These are phyloP conservation scores for Neonectria sp. DNA, from an alignment of 2,329 filamentous ascomycete genomes.

Conservation along the genomic window DNA sequence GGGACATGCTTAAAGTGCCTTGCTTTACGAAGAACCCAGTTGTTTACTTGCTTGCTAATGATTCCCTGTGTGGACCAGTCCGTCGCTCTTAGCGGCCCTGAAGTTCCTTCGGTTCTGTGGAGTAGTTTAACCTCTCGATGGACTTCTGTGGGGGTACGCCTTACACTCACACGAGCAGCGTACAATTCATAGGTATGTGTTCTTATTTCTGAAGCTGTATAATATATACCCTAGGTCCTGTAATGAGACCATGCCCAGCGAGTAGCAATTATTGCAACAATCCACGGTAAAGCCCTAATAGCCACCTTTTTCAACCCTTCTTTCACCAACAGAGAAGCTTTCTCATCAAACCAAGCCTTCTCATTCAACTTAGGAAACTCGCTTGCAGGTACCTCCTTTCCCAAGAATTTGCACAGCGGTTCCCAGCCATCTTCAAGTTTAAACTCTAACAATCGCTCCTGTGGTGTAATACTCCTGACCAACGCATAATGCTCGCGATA, in stretches of 20 bases:
- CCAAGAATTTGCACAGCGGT: slow-evolving; percentile 55
- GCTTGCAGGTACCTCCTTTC: slow-evolving; percentile 49
- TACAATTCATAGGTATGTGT: not conserved
- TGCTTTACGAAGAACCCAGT: too few relatives aligned
- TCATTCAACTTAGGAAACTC: slow-evolving; percentile 51
- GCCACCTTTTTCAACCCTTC: not conserved
- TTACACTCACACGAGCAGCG: not conserved
- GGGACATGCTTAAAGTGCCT: too few relatives aligned
- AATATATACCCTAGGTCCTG: not conserved
- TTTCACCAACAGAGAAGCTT: slow-evolving; percentile 5
- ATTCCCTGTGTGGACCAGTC: too few relatives aligned
- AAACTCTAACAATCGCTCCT: slow-evolving; percentile 46
- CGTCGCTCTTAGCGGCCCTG: too few relatives aligned
- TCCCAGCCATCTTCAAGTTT: slow-evolving; percentile 55
- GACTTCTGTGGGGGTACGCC: too few relatives aligned
- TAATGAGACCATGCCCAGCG: not conserved
- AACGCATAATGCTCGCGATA: slow-evolving; percentile 25
- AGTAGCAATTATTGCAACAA: not conserved
- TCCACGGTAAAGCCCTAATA: slow-evolving; percentile 6
- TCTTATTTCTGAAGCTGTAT: not conserved
- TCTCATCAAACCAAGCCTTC: slow-evolving; percentile 28
- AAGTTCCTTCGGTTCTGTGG: too few relatives aligned
- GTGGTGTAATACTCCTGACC: slow-evolving; percentile 2
- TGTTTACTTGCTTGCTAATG: too few relatives aligned
- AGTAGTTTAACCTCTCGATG: too few relatives aligned